Evolutionary conservation across 805 yeast genomes (phyloP).

Genomic region (Saccharomycopsis sp.): DNA sequence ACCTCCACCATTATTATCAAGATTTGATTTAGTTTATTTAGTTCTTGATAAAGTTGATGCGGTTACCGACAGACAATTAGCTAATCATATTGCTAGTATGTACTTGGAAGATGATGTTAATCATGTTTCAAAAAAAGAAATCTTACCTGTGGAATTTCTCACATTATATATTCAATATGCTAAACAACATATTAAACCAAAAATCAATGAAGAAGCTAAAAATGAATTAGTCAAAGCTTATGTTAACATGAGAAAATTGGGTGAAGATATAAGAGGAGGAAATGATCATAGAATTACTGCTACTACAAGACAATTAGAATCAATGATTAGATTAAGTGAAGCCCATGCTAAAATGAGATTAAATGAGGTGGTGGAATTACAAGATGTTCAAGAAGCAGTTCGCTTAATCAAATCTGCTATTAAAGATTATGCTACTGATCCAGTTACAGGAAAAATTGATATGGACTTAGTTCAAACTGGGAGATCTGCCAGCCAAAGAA

Average conservation of each 20-base stretch:
- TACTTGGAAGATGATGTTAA: conserved; percentile 82
- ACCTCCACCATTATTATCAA: conserved; percentile 90
- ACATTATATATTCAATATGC: conserved; percentile 90
- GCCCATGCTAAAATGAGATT: conserved; percentile 97
- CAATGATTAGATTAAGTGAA: conserved; percentile 88
- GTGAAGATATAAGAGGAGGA: conserved; percentile 78
- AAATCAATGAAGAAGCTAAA: conserved; percentile 69
- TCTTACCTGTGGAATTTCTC: conserved; percentile 78
- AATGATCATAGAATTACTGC: conserved; percentile 92
- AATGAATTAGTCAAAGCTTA: conserved; percentile 77
- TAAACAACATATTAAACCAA: conserved; percentile 77
- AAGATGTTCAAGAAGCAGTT: conserved; percentile 89
- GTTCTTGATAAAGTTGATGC: conserved; percentile 91
- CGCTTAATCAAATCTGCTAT: conserved; percentile 88
- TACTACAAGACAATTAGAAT: conserved; percentile 92
- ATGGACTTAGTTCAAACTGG: conserved; percentile 98
- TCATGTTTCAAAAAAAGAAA: conserved; percentile 54
- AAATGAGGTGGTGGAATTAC: conserved; percentile 54
- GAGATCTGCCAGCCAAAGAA: conserved; percentile 77
- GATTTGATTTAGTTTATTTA: conserved; percentile 90
- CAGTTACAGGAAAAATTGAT: conserved; percentile 91
- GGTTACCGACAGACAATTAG: conserved; percentile 71
- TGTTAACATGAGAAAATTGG: conserved; percentile 88
- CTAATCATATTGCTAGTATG: conserved; percentile 83
- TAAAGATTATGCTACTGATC: conserved; percentile 97